phyloP scores from a whole-genome alignment of 2,329 filamentous ascomycete genomes.

The Aspergillus texensis region DNA sequence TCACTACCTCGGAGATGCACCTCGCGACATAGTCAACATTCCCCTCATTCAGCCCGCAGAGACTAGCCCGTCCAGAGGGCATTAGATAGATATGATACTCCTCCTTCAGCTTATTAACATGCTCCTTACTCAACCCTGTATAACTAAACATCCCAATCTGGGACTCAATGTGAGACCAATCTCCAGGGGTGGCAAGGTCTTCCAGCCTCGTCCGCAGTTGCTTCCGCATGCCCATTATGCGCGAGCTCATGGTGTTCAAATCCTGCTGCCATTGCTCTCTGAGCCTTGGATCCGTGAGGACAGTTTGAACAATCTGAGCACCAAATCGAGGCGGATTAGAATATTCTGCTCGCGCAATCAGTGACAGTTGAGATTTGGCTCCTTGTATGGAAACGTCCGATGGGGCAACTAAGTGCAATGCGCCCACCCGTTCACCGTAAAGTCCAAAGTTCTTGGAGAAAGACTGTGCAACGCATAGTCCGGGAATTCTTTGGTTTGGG shows the following conservation, averaged over 20 bases:
- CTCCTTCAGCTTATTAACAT: conserved; percentile 34
- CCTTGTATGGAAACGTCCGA: conserved; percentile 7
- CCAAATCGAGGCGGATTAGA: conserved; percentile 35
- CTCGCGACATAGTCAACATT: conserved; percentile 25
- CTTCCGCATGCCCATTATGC: conserved; percentile 42
- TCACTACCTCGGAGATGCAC: neutral
- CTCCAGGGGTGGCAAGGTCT: conserved; percentile 25
- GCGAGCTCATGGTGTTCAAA: conserved; percentile 37
- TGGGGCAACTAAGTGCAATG: conserved; percentile 64
- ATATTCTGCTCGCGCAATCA: conserved; percentile 31
- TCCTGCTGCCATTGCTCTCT: conserved; percentile 35
- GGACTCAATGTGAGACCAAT: conserved; percentile 34
- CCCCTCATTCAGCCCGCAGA: conserved; percentile 34
- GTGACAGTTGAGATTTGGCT: conserved; percentile 9
- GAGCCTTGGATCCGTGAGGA: conserved; percentile 28
- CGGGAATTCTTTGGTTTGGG: neutral
- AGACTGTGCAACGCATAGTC: conserved; percentile 53
- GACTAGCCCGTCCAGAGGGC: conserved; percentile 34
- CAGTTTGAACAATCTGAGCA: conserved; percentile 29
- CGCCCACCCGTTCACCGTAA: conserved; percentile 86
- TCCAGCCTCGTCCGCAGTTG: conserved; percentile 28
- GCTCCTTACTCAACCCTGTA: conserved; percentile 35
- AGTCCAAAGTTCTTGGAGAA: conserved; percentile 67
- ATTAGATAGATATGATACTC: conserved; percentile 42
- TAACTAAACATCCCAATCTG: conserved; percentile 49